Conservation (phyloP, 1,139 yeast genomes). For the Debaryomyces sp. region DNA sequence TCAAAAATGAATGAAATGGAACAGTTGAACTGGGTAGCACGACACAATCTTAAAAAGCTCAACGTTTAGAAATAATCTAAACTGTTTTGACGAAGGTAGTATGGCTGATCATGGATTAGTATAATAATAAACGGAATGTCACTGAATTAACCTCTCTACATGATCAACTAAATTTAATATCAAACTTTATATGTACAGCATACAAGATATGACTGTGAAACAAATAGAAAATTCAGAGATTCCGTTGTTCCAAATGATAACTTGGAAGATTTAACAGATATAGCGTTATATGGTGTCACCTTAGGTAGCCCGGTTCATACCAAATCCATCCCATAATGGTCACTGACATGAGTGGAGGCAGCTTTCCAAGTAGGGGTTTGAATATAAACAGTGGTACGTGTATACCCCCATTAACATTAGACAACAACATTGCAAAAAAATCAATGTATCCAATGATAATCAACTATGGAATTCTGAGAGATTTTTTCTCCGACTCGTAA, state of each 20-base stretch:
- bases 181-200: too few species aligned
- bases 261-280: slow-evolving; percentile 47
- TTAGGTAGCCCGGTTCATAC: slow-evolving; percentile 17
- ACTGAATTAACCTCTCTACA: too few species aligned
- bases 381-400: slow-evolving; percentile 2
- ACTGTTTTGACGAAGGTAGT: slow-evolving; percentile 10
- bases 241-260: slow-evolving; percentile 26
- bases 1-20: slow-evolving; percentile 12
- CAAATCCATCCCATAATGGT: background rate
- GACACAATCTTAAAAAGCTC: slow-evolving; percentile 24
- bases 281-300: slow-evolving; percentile 45
- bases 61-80: slow-evolving; percentile 24
- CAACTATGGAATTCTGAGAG: too few species aligned
- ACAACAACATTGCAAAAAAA: too few species aligned
- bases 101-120: slow-evolving; percentile 23
- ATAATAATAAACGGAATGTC: too few species aligned
- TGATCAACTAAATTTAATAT: too few species aligned
- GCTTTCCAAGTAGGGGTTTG: background rate
- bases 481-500: background rate
- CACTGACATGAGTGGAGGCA: background rate
- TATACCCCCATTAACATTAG: background rate
- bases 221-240: slow-evolving; percentile 12
- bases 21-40: slow-evolving; percentile 17
- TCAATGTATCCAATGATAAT: background rate
- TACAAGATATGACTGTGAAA: too few species aligned